These are phyloP conservation scores for Exserohilum rostratum DNA, from an alignment of 2,329 filamentous ascomycete genomes.

Conservation along the genomic window DNA sequence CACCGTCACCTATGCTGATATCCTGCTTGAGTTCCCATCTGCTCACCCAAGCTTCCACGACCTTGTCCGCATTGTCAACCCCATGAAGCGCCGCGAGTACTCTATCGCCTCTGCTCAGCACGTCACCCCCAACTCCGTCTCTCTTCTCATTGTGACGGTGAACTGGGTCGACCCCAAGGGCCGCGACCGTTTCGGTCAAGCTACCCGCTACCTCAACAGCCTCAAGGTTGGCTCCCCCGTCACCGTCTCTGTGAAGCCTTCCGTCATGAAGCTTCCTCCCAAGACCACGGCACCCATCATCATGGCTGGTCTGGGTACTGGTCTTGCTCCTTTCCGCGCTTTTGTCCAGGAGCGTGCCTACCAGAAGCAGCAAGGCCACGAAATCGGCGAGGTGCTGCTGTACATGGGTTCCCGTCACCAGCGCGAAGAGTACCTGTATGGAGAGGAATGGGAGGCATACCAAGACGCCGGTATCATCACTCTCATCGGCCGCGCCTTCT, in stretches of 20 bases:
- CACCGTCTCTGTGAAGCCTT: slow-evolving; percentile 94
- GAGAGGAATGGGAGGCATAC: slow-evolving; percentile 99
- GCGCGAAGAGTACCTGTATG: slow-evolving; percentile 97
- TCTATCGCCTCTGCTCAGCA: slow-evolving; percentile 98
- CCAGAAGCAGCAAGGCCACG: slow-evolving; percentile 96
- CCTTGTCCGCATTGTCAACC: slow-evolving; percentile 82
- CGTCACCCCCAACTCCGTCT: slow-evolving; percentile 85
- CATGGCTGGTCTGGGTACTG: slow-evolving; percentile 98
- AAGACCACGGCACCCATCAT: slow-evolving; percentile 91
- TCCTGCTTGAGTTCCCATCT: slow-evolving; percentile 87
- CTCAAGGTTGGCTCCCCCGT: slow-evolving; percentile 78
- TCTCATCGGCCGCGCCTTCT: slow-evolving; percentile 90
- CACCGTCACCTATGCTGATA: slow-evolving; percentile 86
- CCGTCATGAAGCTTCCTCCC: slow-evolving; percentile 96
- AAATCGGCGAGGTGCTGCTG: slow-evolving; percentile 88
- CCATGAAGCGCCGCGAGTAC: slow-evolving; percentile 96
- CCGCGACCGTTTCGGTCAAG: slow-evolving; percentile 89
- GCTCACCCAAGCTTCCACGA: slow-evolving; percentile 89
- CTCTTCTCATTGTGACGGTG: slow-evolving; percentile 96
- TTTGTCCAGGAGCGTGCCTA: slow-evolving; percentile 98
- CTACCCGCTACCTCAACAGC: slow-evolving; percentile 83
- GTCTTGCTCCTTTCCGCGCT: slow-evolving; percentile 97
- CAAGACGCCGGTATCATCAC: slow-evolving; percentile 95
- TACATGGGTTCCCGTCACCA: slow-evolving; percentile 98
- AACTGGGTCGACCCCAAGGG: slow-evolving; percentile 90